Percentiles rank a stretch among this genome's conserved stretches.
These are phyloP conservation scores for Lodderomyces metapsilosis DNA, from an alignment of 1,139 yeast genomes.

Conservation along the genomic window DNA sequence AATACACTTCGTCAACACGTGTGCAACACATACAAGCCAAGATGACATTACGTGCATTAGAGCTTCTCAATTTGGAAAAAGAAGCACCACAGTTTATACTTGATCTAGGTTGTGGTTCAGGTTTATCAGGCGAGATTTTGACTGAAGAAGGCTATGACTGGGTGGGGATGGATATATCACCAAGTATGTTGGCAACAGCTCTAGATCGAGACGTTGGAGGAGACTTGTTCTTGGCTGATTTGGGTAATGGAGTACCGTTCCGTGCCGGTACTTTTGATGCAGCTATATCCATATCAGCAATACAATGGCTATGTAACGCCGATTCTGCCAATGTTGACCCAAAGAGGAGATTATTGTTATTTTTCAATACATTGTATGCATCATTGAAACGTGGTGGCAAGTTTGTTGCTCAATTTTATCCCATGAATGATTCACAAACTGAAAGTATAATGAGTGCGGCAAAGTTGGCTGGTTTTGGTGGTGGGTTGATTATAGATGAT, in stretches of 20 bases:
- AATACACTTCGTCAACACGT: constrained; percentile 90
- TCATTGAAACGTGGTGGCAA: constrained; percentile 91
- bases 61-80: constrained; percentile 67
- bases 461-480: constrained; percentile 92
- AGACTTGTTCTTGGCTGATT: constrained; percentile 84
- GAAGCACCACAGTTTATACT: constrained; percentile 69
- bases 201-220: constrained; percentile 91
- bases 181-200: constrained; percentile 94
- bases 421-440: constrained; percentile 82
- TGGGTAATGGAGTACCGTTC: constrained; percentile 93
- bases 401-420: constrained; percentile 96
- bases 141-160: constrained; percentile 93
- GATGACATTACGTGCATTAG: constrained; percentile 93
- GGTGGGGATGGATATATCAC: constrained; percentile 96
- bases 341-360: constrained; percentile 72
- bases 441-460: constrained; percentile 80
- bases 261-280: constrained; percentile 97
- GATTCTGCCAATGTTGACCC: constrained; percentile 85
- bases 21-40: constrained; percentile 97
- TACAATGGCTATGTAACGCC: constrained; percentile 98
- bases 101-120: constrained; percentile 98
- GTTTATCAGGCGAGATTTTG: constrained; percentile 89
- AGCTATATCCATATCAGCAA: constrained; percentile 91
- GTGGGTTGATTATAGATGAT: constrained; percentile 91
- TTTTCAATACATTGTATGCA: constrained; percentile 87